These are phyloP conservation scores for Halteria grandinella DNA, from an alignment of 73 alveolate genomes.

Conservation along the genomic window DNA sequence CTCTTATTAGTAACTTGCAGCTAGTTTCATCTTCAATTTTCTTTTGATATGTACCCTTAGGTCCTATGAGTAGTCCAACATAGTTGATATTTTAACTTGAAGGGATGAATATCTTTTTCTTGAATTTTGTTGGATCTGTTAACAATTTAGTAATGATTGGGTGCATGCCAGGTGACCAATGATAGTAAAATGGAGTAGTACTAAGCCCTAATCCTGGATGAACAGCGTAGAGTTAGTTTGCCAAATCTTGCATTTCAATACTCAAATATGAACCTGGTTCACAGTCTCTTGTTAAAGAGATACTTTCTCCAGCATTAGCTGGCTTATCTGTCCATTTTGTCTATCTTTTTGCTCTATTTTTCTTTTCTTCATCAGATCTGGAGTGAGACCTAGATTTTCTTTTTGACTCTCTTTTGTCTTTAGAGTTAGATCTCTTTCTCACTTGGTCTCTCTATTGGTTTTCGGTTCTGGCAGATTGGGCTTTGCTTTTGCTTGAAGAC, in stretches of 20 bases:
- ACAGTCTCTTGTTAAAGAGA: background rate
- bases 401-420: background rate
- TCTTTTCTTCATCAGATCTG: background rate
- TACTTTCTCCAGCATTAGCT: constrained; percentile 2
- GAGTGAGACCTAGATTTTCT: constrained; percentile 2
- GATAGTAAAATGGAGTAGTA: constrained; percentile 46
- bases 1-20: constrained; percentile 84
- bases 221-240: constrained; percentile 35
- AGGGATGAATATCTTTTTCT: constrained; percentile 85
- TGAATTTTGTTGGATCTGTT: constrained; percentile 39
- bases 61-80: constrained; percentile 90
- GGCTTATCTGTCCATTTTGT: constrained; percentile 28
- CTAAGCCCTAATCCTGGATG: constrained; percentile 10
- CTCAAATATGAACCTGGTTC: background rate
- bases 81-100: constrained; percentile 77
- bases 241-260: constrained; percentile 20
- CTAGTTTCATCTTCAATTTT: constrained; percentile 84
- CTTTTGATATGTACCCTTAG: constrained; percentile 89
- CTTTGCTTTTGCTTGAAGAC: too few species aligned
- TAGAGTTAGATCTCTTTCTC: background rate
- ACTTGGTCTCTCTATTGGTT: background rate
- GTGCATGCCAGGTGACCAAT: constrained; percentile 46
- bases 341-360: background rate
- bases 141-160: constrained; percentile 24
- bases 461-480: too few species aligned